phyloP scores from a whole-genome alignment of 2,329 filamentous ascomycete genomes.

The Metarhizium album region DNA sequence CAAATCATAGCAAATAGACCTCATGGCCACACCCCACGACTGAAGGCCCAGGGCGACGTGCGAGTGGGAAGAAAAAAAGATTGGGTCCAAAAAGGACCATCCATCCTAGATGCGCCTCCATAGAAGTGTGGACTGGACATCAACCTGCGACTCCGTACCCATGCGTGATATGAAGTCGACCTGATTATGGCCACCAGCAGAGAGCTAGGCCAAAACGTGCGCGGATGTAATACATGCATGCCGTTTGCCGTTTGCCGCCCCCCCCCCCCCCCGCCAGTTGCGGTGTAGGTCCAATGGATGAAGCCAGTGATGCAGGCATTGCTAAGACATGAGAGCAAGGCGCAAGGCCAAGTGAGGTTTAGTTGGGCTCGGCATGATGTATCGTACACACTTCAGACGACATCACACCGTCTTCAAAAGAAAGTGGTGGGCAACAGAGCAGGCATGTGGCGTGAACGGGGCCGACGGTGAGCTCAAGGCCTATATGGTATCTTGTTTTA shows the following conservation, averaged over 20 bases:
- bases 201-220: background rate
- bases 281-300: background rate
- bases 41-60: background rate
- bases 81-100: background rate
- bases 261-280: background rate
- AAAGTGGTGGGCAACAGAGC: background rate
- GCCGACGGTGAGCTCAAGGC: slow-evolving; percentile 1
- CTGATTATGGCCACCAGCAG: background rate
- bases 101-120: background rate
- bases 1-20: background rate
- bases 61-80: background rate
- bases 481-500: background rate
- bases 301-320: background rate
- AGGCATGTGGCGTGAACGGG: background rate
- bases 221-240: background rate
- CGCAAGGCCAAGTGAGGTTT: background rate
- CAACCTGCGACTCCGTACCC: background rate
- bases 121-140: background rate
- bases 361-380: background rate
- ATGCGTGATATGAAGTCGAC: background rate
- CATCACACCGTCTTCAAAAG: background rate
- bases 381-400: background rate
- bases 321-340: background rate
- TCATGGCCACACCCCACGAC: background rate
- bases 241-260: background rate